phyloP scores from a whole-genome alignment of 495 filamentous ascomycete species.

The Penicillium nucicola region DNA sequence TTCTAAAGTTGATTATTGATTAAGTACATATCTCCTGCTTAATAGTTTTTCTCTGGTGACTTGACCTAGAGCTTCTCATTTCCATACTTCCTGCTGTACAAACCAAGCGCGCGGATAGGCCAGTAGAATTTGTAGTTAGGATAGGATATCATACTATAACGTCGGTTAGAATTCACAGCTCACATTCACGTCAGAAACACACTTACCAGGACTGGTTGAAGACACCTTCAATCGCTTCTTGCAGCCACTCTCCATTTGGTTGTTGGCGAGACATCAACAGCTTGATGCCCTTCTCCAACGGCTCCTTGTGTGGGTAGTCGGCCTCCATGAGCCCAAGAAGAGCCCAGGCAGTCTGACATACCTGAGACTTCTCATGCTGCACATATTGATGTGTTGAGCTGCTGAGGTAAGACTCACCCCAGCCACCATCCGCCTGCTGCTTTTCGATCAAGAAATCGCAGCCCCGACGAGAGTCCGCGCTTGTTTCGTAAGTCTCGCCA shows the following conservation, averaged over 20 bases:
- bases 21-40: conserved; percentile 3
- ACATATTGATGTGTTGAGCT: conserved; percentile 59
- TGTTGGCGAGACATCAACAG: conserved; percentile 84
- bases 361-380: conserved; percentile 66
- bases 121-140: conserved; percentile 99
- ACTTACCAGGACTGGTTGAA: conserved; percentile 95
- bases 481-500: conserved; percentile 78
- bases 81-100: conserved; percentile 77
- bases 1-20: conserved; percentile 10
- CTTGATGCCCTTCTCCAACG: conserved; percentile 70
- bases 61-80: conserved; percentile 48
- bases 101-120: conserved; percentile 86
- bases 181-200: conserved; percentile 42
- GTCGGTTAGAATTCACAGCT: conserved; percentile 67
- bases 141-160: conserved; percentile 88
- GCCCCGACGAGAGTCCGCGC: conserved; percentile 62
- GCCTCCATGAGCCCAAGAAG: conserved; percentile 82
- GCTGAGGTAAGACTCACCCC: conserved; percentile 92
- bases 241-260: conserved; percentile 87
- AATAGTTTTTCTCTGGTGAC: not conserved
- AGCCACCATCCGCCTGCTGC: conserved; percentile 86
- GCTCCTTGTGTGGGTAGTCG: conserved; percentile 70
- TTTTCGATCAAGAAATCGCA: conserved; percentile 83
- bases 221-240: conserved; percentile 94
- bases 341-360: conserved; percentile 93